phyloP scores from a whole-genome alignment of 768 basidiomycete species.

The Lyophyllum semitale region DNA sequence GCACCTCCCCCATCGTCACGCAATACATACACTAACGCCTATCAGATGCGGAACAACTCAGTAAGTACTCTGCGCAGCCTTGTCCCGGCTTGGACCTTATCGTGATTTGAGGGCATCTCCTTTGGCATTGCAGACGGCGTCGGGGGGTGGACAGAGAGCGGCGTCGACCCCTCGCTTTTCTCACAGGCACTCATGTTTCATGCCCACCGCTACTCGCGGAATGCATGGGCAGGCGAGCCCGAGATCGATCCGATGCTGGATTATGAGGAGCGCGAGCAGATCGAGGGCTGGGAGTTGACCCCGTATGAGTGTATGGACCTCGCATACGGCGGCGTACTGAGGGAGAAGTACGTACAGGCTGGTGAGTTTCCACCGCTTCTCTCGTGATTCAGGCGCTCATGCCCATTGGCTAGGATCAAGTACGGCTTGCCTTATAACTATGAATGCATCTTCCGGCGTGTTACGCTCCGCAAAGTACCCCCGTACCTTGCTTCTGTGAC shows the following conservation, averaged over 20 bases:
- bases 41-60: slow-evolving; percentile 76
- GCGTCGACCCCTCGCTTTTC: slow-evolving; percentile 87
- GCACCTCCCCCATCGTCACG: slow-evolving; percentile 20
- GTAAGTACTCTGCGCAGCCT: slow-evolving; percentile 50
- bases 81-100: slow-evolving; percentile 26
- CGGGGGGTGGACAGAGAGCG: slow-evolving; percentile 85
- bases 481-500: neutral
- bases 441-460: slow-evolving; percentile 75
- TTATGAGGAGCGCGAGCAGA: slow-evolving; percentile 62
- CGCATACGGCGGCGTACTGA: slow-evolving; percentile 70
- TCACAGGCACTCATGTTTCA: slow-evolving; percentile 91
- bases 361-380: slow-evolving; percentile 43
- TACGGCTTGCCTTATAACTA: slow-evolving; percentile 74
- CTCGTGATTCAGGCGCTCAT: too few species aligned
- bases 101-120: slow-evolving; percentile 58
- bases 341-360: slow-evolving; percentile 67
- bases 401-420: slow-evolving; percentile 69
- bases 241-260: slow-evolving; percentile 80
- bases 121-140: slow-evolving; percentile 93
- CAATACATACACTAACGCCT: slow-evolving; percentile 2
- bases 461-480: slow-evolving; percentile 79
- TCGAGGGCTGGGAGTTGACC: slow-evolving; percentile 78
- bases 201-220: slow-evolving; percentile 69
- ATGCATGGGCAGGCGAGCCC: slow-evolving; percentile 82
- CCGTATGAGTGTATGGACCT: slow-evolving; percentile 71